A percentile compares a stretch with the other conserved stretches of the same genome.
Evolutionary conservation across 2,329 filamentous ascomycete genomes (phyloP).

Genomic region (Basipetospora chlamydospora): DNA sequence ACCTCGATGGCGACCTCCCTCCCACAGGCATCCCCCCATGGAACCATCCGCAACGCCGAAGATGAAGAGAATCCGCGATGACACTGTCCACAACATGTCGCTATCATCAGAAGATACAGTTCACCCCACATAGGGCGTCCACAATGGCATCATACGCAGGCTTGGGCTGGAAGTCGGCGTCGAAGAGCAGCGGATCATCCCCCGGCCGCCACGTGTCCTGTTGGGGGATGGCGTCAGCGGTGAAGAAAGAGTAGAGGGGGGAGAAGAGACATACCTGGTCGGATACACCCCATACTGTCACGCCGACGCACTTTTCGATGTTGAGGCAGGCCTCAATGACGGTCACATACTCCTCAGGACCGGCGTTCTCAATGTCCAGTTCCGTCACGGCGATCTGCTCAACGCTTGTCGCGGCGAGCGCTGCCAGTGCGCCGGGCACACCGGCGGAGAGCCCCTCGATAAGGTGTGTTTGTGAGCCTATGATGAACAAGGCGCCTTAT

Average conservation of each 20-base stretch:
- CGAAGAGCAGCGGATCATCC: constrained; percentile 37
- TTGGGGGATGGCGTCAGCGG: background rate
- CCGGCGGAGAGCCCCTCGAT: constrained; percentile 16
- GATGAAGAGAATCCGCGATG: too few species aligned
- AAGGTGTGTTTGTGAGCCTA: constrained; percentile 40
- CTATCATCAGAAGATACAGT: constrained; percentile 1
- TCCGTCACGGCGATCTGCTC: constrained; percentile 51
- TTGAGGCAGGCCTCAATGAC: constrained; percentile 43
- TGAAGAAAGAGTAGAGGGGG: background rate
- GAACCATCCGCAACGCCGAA: too few species aligned
- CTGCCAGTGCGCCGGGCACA: constrained; percentile 33
- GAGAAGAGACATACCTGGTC: constrained; percentile 16
- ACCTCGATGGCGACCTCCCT: too few species aligned
- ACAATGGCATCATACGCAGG: constrained; percentile 33
- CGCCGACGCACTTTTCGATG: constrained; percentile 45
- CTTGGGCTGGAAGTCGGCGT: constrained; percentile 36
- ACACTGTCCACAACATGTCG: background rate
- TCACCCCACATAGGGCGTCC: constrained; percentile 13
- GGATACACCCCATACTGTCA: constrained; percentile 47
- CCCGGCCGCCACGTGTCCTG: constrained; percentile 34
- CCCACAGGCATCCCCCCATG: too few species aligned
- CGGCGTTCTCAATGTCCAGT: constrained; percentile 48
- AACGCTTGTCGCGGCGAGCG: constrained; percentile 32
- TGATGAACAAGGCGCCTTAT: background rate
- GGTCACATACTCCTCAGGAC: constrained; percentile 39